phyloP scores from a whole-genome alignment of 2,329 filamentous ascomycete genomes.

The Colletotrichum sp. region DNA sequence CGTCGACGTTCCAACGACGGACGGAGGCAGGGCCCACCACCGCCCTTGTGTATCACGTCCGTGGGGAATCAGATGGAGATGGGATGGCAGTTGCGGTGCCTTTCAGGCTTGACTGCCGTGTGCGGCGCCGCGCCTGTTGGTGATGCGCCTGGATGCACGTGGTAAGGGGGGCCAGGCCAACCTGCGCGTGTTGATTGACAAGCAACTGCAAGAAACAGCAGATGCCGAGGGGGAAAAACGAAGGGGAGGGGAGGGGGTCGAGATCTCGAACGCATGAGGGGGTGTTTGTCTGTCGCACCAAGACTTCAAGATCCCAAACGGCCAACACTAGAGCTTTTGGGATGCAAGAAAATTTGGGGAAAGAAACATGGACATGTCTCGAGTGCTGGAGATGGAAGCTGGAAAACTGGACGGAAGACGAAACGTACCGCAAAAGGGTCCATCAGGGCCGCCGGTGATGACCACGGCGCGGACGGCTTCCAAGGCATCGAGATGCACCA shows the following conservation, averaged over 20 bases:
- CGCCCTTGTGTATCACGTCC: constrained; percentile 6
- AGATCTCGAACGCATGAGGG: neutral
- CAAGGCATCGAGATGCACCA: constrained; percentile 14
- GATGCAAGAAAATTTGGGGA: neutral
- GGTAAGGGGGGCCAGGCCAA: neutral
- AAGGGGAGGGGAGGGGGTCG: neutral
- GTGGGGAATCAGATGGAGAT: constrained; percentile 15
- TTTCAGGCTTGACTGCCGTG: neutral
- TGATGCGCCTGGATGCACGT: neutral
- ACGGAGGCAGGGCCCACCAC: too few species aligned
- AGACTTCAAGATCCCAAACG: neutral
- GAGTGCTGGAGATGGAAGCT: neutral
- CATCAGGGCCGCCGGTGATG: constrained; percentile 36
- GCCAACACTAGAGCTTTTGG: neutral
- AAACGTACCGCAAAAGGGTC: constrained; percentile 40
- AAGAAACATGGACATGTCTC: neutral
- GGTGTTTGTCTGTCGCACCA: neutral
- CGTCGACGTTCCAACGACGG: neutral
- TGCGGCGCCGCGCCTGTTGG: neutral
- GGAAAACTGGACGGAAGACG: neutral
- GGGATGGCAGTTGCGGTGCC: constrained; percentile 3
- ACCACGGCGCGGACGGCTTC: constrained; percentile 39
- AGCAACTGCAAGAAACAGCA: neutral
- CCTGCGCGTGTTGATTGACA: neutral
- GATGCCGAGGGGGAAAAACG: neutral